These are phyloP conservation scores for Epichloe sibirici DNA, from an alignment of 2,329 filamentous ascomycete species.

Conservation along the genomic window DNA sequence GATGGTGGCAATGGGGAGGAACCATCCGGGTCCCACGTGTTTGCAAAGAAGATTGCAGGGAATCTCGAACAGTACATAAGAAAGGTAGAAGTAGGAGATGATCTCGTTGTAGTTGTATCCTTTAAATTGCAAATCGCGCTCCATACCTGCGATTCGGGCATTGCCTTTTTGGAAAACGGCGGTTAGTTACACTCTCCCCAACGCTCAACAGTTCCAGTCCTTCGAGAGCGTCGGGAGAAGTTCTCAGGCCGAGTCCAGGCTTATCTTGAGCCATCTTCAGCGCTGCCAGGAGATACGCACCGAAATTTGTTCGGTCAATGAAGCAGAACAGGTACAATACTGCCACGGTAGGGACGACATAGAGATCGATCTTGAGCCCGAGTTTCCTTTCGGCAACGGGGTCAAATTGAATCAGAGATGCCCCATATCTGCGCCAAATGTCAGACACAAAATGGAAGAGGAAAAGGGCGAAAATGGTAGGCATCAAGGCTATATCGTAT, in stretches of 20 bases:
- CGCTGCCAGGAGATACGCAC: conserved; percentile 23
- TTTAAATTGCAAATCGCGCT: conserved; percentile 44
- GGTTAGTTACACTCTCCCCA: background rate
- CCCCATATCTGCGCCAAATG: background rate
- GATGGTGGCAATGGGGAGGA: conserved; percentile 49
- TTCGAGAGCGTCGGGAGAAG: background rate
- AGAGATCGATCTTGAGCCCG: conserved; percentile 52
- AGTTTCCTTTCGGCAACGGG: conserved; percentile 43
- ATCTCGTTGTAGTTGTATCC: conserved; percentile 59
- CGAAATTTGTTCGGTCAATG: conserved; percentile 64
- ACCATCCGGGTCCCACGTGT: conserved; percentile 60
- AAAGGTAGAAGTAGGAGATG: conserved; percentile 58
- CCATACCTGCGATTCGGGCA: conserved; percentile 52
- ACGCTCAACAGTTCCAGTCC: background rate
- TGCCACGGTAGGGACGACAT: conserved; percentile 52
- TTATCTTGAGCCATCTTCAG: background rate
- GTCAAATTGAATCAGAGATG: conserved; percentile 38
- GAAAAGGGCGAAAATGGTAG: background rate
- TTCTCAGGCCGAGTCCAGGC: too few species aligned
- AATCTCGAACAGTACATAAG: conserved; percentile 62
- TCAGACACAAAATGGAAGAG: background rate
- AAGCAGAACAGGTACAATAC: conserved; percentile 62
- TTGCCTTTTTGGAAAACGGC: conserved; percentile 37
- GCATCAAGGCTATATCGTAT: background rate
- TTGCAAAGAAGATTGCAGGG: conserved; percentile 59